Base-by-base conservation (phyloP, 257 asterid species). In the Sherardia arvensis region DNA sequence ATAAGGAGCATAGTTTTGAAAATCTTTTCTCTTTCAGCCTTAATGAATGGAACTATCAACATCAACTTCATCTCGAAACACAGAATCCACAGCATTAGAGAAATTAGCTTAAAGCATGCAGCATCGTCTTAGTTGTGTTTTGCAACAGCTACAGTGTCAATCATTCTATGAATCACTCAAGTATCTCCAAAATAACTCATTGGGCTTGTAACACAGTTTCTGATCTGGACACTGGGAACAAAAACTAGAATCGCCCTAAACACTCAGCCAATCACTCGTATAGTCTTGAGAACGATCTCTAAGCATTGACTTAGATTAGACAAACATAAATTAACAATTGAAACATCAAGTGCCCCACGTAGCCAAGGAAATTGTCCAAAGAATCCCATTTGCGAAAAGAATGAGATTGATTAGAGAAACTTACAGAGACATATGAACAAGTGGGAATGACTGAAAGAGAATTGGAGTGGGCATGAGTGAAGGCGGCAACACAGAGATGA, bases 361-460 rank as follows among this genome's bases (percentile, higher is more conserved):
- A 6, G 11, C 17, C 57, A 15, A 27, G 40, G 40, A 57, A 17
- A 14, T 5, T 18, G 21, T 20, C 21, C 25, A 32, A n/a, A 58
- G 25, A 58, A 58, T 29, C 62, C 47, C 47, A 59, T n/a, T 9
- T 30, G 8, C 33, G 4, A 29, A 10, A 22, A 33, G 45, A 18
- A 34, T 26, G n/a, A 14, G n/a, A n/a, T n/a, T n/a, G n/a, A 15
- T 27, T 12, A 7, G 51, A 54, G 40, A 27, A 38, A 70, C 91
- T 83, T 72, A 90, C 97, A 43, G 95, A 92, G 77, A 88, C 90
- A 32, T 92, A 92, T 54, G 98, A 88, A 85, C 98, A 88, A 38
- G 95, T 61, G 58, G 98, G 97, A 23, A 88, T 73, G 77, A 91
- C 72, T 62, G 81, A 71, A 8, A 85, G 69, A 47, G 84, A 66